Conservation (phyloP, 768 basidiomycete species). For the Mycena kentingensis region DNA sequence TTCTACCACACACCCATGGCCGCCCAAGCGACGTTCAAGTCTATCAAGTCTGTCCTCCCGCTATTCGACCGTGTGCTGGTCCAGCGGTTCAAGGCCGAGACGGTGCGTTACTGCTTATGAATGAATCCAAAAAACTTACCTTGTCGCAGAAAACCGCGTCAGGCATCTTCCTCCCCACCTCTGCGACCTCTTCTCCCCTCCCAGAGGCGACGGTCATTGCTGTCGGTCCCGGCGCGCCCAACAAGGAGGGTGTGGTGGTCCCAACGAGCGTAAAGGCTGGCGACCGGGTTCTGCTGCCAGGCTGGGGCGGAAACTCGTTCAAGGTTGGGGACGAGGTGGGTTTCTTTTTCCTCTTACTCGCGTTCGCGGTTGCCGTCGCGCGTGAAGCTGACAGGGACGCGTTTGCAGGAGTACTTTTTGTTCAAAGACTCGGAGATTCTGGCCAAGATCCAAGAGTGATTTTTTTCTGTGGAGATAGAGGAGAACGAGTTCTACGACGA, state of each 20-base stretch:
- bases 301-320: constrained; percentile 95
- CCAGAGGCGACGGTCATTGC: constrained; percentile 97
- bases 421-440: constrained; percentile 96
- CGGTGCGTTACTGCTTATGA: constrained; percentile 51
- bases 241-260: constrained; percentile 78
- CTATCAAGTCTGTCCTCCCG: constrained; percentile 87
- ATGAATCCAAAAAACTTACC: background rate
- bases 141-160: constrained; percentile 87
- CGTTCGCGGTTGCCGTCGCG: background rate
- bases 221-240: constrained; percentile 90
- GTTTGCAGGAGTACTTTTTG: constrained; percentile 82
- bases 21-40: constrained; percentile 92
- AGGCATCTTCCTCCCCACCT: constrained; percentile 94
- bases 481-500: too few species aligned
- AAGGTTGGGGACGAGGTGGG: constrained; percentile 96
- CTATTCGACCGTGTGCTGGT: constrained; percentile 96
- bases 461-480: background rate
- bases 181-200: constrained; percentile 80
- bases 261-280: constrained; percentile 83
- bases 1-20: constrained; percentile 45
- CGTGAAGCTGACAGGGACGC: constrained; percentile 2
- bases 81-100: constrained; percentile 95
- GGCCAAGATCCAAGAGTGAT: constrained; percentile 93
- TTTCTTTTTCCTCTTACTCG: constrained; percentile 18
- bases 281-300: constrained; percentile 90